These are phyloP conservation scores for Cytospora mali DNA, from an alignment of 2,329 filamentous ascomycete genomes.

Conservation along the genomic window DNA sequence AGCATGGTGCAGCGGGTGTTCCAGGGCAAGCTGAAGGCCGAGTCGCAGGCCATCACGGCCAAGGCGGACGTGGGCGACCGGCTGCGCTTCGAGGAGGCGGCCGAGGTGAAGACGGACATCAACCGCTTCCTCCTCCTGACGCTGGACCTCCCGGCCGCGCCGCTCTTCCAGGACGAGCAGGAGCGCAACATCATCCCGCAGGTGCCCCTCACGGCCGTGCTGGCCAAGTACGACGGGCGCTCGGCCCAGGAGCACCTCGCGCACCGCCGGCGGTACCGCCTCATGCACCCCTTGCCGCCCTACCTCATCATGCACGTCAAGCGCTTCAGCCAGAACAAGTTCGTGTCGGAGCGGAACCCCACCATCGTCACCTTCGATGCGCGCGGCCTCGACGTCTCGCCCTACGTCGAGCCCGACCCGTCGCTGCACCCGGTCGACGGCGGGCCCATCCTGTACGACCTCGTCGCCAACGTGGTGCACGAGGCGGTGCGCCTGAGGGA, in stretches of 20 bases:
- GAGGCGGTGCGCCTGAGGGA: conserved; percentile 77
- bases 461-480: conserved; percentile 92
- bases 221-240: conserved; percentile 91
- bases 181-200: conserved; percentile 97
- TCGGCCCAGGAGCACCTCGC: conserved; percentile 86
- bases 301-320: conserved; percentile 95
- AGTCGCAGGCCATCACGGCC: conserved; percentile 91
- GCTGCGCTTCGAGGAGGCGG: conserved; percentile 89
- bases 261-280: conserved; percentile 83
- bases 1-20: conserved; percentile 92
- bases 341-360: conserved; percentile 92
- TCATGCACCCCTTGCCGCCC: conserved; percentile 87
- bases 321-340: conserved; percentile 95
- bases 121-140: conserved; percentile 89
- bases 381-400: conserved; percentile 78
- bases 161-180: conserved; percentile 93
- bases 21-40: conserved; percentile 88
- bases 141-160: conserved; percentile 86
- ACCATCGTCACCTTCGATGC: conserved; percentile 97
- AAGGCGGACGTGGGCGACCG: conserved; percentile 86
- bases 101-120: conserved; percentile 73
- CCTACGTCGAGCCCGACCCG: conserved; percentile 89
- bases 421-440: conserved; percentile 66
- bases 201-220: conserved; percentile 77
- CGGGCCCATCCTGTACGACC: conserved; percentile 91